Percentiles rank a stretch among this genome's conserved stretches.
Evolutionary conservation across 306 rosid species (phyloP).

Genomic region (Prunus campanulata): DNA sequence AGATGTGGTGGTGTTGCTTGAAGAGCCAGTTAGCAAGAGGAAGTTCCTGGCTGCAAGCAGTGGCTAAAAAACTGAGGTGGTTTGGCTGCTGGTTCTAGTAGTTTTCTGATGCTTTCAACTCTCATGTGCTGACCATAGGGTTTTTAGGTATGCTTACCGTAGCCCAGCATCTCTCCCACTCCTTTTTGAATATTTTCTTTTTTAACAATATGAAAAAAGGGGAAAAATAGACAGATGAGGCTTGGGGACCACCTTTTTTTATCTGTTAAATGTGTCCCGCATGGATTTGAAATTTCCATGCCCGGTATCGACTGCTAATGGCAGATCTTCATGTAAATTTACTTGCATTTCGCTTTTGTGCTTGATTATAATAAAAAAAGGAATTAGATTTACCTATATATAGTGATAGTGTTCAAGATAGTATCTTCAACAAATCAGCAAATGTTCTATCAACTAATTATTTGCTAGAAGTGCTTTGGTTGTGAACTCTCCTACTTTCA

Average conservation of each 20-base stretch:
- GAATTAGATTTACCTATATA: background rate
- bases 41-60: constrained; percentile 71
- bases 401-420: background rate
- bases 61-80: constrained; percentile 33
- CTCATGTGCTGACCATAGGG: constrained; percentile 2
- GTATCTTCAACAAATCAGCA: background rate
- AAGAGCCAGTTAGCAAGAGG: constrained; percentile 72
- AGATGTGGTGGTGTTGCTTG: constrained; percentile 75
- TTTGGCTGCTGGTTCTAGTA: constrained; percentile 20
- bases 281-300: constrained; percentile 38
- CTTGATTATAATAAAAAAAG: background rate
- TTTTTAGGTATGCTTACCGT: constrained; percentile 8
- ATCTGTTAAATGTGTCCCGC: constrained; percentile 50
- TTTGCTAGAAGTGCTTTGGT: no score
- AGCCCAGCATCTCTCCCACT: constrained; percentile 20
- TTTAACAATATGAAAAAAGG: constrained; percentile 15
- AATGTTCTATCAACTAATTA: background rate
- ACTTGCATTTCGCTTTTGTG: background rate
- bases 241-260: constrained; percentile 34
- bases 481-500: no score
- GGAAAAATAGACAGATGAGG: constrained; percentile 25
- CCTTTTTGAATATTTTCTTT: constrained; percentile 15
- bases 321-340: constrained; percentile 22
- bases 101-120: constrained; percentile 32
- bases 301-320: constrained; percentile 23